Conservation (phyloP, 805 yeast genomes). For the Candida krabiensis region DNA sequence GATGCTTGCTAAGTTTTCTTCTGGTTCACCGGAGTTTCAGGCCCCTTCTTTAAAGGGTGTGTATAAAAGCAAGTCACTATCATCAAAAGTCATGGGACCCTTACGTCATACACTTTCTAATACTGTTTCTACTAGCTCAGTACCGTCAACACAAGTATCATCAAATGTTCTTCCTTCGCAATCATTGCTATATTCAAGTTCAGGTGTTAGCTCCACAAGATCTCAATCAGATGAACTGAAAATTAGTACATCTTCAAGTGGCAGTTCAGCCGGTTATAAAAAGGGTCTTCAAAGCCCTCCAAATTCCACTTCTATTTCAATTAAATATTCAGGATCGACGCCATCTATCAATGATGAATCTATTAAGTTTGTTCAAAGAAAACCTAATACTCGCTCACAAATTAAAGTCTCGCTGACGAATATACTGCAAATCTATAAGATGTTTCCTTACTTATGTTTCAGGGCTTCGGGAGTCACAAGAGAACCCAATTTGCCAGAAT, state of each 20-base stretch:
- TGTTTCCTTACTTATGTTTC: constrained; percentile 35
- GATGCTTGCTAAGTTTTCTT: constrained; percentile 1
- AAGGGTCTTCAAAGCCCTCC: no score
- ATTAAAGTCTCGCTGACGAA: constrained; percentile 25
- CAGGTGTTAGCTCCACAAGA: neutral
- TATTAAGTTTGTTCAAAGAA: constrained; percentile 7
- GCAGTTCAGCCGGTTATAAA: no score
- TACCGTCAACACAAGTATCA: constrained; percentile 13
- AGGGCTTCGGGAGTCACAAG: constrained; percentile 8
- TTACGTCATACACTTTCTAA: constrained; percentile 17
- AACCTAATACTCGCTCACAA: constrained; percentile 14
- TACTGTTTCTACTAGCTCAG: no score
- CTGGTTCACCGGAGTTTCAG: constrained; percentile 4
- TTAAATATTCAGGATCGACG: neutral
- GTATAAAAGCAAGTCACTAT: constrained; percentile 14
- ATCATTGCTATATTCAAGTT: neutral
- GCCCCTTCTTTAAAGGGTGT: constrained; percentile 8
- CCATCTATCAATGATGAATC: neutral
- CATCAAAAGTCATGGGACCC: constrained; percentile 21
- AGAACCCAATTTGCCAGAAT: constrained; percentile 11
- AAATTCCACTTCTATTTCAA: neutral
- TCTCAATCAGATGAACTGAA: neutral
- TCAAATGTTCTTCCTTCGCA: constrained; percentile 4
- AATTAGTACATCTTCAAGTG: no score
- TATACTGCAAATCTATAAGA: constrained; percentile 31